A percentile compares a stretch with the other conserved stretches of the same genome.
Conservation (phyloP, 1,284 basidiomycete genomes). For the Phellopilus nigrolimitatus region DNA sequence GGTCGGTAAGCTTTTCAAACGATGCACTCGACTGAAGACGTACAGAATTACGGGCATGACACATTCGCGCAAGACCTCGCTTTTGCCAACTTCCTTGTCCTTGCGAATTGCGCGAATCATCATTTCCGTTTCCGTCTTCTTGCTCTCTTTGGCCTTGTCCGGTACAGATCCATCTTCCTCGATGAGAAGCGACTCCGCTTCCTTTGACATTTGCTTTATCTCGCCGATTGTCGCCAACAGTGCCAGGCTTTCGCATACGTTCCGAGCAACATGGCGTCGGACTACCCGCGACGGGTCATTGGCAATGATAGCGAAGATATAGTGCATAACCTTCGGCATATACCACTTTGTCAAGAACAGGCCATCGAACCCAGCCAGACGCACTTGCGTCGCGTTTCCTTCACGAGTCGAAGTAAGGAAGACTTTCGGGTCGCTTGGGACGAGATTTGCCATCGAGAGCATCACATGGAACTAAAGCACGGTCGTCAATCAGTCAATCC, state of each 20-base stretch:
- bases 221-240: constrained; percentile 88
- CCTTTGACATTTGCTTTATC: constrained; percentile 72
- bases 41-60: constrained; percentile 79
- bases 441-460: constrained; percentile 73
- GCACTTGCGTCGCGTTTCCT: constrained; percentile 89
- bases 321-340: constrained; percentile 77
- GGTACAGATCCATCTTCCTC: constrained; percentile 74
- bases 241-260: constrained; percentile 83
- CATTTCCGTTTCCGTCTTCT: constrained; percentile 75
- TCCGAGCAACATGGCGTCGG: constrained; percentile 82
- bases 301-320: constrained; percentile 86
- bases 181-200: constrained; percentile 70
- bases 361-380: constrained; percentile 90
- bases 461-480: constrained; percentile 71
- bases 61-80: constrained; percentile 73
- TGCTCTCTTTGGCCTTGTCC: constrained; percentile 67
- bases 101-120: constrained; percentile 81
- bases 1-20: no score
- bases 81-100: constrained; percentile 82
- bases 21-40: constrained; percentile 32
- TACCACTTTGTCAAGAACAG: constrained; percentile 91
- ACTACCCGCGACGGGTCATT: constrained; percentile 82
- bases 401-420: constrained; percentile 91
- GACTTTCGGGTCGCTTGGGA: constrained; percentile 75
- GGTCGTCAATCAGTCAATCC: constrained; percentile 16